Percentiles rank a stretch among this genome's conserved stretches.
Evolutionary conservation across 1,284 basidiomycete species (phyloP).

Genomic region (Amylostereum areolatum): DNA sequence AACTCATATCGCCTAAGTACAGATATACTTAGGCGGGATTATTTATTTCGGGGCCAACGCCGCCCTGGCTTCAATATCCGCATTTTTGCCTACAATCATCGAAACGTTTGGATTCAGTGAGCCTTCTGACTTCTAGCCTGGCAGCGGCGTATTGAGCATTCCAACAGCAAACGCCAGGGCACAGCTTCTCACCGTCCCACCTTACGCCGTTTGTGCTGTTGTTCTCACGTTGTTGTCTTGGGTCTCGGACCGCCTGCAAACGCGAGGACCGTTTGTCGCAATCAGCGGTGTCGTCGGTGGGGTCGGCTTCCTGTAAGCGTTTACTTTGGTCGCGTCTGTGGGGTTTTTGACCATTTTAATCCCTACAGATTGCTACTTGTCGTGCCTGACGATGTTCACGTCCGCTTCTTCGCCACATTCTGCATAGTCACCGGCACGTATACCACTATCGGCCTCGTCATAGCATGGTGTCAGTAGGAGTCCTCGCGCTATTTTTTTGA

Average conservation of each 20-base stretch:
- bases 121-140: slow-evolving; percentile 8
- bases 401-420: slow-evolving; percentile 65
- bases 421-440: slow-evolving; percentile 67
- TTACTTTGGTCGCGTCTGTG: neutral
- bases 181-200: slow-evolving; percentile 75
- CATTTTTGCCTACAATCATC: slow-evolving; percentile 83
- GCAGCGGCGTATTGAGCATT: neutral
- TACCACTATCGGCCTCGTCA: slow-evolving; percentile 57
- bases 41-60: slow-evolving; percentile 79
- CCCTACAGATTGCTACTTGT: slow-evolving; percentile 43
- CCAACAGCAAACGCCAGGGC: slow-evolving; percentile 43
- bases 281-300: slow-evolving; percentile 44
- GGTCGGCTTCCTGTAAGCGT: slow-evolving; percentile 59
- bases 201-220: slow-evolving; percentile 69
- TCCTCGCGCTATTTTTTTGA: neutral
- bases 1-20: slow-evolving; percentile 4
- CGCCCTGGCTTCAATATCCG: slow-evolving; percentile 72
- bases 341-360: neutral
- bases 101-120: slow-evolving; percentile 59
- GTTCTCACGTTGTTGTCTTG: slow-evolving; percentile 61
- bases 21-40: slow-evolving; percentile 61
- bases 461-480: slow-evolving; percentile 63
- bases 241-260: slow-evolving; percentile 68
- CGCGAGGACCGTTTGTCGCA: slow-evolving; percentile 57
- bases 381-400: slow-evolving; percentile 38